Base-by-base conservation (phyloP, 805 yeast genomes). In the Candida arabinofermentans region DNA sequence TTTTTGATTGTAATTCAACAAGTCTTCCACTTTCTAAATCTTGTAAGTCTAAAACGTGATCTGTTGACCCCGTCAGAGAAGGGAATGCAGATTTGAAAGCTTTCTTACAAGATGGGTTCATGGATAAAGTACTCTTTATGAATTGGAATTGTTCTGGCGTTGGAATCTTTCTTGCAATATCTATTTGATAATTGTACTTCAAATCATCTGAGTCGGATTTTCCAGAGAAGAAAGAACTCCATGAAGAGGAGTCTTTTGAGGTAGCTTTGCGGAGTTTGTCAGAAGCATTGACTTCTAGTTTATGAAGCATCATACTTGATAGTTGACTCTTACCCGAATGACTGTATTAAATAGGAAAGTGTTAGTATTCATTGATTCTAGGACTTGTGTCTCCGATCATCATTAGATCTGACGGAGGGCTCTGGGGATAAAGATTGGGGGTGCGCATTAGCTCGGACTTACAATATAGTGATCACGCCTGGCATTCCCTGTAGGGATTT, bases 381-480 rank as follows among this genome's bases (percentile, higher is more conserved):
- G n/a, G n/a, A n/a, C n/a, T n/a, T n/a, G n/a, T n/a, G n/a, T n/a
- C n/a, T n/a, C n/a, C n/a, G n/a, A n/a, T n/a, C n/a, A n/a, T n/a
- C n/a, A n/a, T n/a, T 12, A n/a, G 3, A 27, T 10, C 7, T 2
- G 22, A 8, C 30, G n/a, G 16, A 18, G 16, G 19, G 5, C 17
- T n/a, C 8, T 10, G 17, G 2, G 9, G 14, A 22, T 8, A n/a
- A n/a, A 14, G 2, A 8, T 18, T 10, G 24, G 18, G 9, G 8
- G 29, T 26, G 29, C 29, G 9, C 8, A 23, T 6, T 23, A 23
- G 9, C 6, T 6, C 24, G 36, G 21, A 60, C 61, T 37, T 55
- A 54, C 58, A 72, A 76, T 27, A 76, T 42, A 4, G 80, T 67
- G 39, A 75, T 66, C 2, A 67, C 64, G 16, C 79, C 70, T 2